phyloP scores from a whole-genome alignment of 2,329 filamentous ascomycete species.

The Xylaria arbuscula region DNA sequence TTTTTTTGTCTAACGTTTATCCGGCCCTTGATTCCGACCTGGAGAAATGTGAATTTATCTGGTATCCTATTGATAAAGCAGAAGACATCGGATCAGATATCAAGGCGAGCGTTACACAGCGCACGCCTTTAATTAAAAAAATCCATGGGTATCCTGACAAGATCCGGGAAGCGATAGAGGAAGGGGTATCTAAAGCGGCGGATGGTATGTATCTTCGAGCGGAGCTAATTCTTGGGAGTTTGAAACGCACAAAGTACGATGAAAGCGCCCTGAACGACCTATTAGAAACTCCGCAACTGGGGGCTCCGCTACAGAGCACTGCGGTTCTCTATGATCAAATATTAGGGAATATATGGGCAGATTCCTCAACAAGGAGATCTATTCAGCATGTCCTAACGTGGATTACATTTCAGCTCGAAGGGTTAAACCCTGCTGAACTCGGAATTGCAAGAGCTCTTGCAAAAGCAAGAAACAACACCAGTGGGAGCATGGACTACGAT shows the following conservation, averaged over 20 bases:
- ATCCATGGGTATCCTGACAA: constrained; percentile 8
- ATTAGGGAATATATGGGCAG: constrained; percentile 11
- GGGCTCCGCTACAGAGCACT: not conserved
- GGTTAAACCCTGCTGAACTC: constrained; percentile 18
- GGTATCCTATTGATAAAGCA: constrained; percentile 3
- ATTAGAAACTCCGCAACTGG: not conserved
- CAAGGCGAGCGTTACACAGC: not conserved
- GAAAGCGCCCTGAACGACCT: not conserved
- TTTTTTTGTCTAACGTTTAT: constrained; percentile 15
- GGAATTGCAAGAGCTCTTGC: constrained; percentile 12
- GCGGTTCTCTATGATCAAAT: constrained; percentile 12
- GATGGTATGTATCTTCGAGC: no score
- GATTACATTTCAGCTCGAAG: constrained; percentile 16
- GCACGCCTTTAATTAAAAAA: not conserved
- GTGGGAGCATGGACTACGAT: constrained; percentile 6
- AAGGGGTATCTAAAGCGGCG: constrained; percentile 7
- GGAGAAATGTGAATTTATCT: constrained; percentile 5
- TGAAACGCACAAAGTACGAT: constrained; percentile 12
- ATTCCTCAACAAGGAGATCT: constrained; percentile 5
- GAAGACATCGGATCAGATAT: constrained; percentile 3
- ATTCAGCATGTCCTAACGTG: constrained; percentile 11
- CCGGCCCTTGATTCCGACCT: not conserved
- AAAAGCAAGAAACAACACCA: constrained; percentile 4
- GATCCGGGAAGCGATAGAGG: not conserved
- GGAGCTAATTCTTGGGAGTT: constrained; percentile 21